These are phyloP conservation scores for Cryphonectria nitschkei DNA, from an alignment of 2,329 filamentous ascomycete genomes.

Conservation along the genomic window DNA sequence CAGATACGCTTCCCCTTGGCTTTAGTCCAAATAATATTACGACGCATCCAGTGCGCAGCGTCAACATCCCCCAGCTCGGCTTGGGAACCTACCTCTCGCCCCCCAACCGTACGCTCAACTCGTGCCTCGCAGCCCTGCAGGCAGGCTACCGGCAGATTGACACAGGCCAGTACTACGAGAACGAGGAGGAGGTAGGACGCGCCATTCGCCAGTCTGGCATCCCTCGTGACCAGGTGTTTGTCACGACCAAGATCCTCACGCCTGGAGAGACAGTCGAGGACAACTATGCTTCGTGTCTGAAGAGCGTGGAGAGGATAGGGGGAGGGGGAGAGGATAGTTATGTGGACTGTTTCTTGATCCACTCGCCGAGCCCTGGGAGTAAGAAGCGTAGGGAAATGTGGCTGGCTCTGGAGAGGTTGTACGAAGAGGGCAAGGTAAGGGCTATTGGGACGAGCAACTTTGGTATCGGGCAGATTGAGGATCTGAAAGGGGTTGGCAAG, in stretches of 20 bases:
- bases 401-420: constrained; percentile 19
- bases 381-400: constrained; percentile 18
- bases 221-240: constrained; percentile 58
- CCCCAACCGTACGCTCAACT: constrained; percentile 10
- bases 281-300: constrained; percentile 59
- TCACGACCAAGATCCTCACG: constrained; percentile 64
- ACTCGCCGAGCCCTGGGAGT: constrained; percentile 16
- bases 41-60: neutral
- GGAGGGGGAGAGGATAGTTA: constrained; percentile 3
- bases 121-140: constrained; percentile 49
- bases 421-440: constrained; percentile 23
- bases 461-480: constrained; percentile 22
- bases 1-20: constrained; percentile 9
- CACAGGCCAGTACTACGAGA: constrained; percentile 66
- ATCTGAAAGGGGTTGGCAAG: constrained; percentile 13
- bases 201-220: constrained; percentile 59
- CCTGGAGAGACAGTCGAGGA: constrained; percentile 44
- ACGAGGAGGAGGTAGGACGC: constrained; percentile 64
- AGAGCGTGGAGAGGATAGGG: constrained; percentile 60
- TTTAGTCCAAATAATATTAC: neutral
- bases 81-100: constrained; percentile 29
- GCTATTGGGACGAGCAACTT: constrained; percentile 25
- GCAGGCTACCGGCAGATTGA: constrained; percentile 60
- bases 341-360: constrained; percentile 26
- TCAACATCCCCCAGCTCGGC: constrained; percentile 28